Base-by-base conservation (phyloP, 441 rosid species). In the Erysimum cheiri region DNA sequence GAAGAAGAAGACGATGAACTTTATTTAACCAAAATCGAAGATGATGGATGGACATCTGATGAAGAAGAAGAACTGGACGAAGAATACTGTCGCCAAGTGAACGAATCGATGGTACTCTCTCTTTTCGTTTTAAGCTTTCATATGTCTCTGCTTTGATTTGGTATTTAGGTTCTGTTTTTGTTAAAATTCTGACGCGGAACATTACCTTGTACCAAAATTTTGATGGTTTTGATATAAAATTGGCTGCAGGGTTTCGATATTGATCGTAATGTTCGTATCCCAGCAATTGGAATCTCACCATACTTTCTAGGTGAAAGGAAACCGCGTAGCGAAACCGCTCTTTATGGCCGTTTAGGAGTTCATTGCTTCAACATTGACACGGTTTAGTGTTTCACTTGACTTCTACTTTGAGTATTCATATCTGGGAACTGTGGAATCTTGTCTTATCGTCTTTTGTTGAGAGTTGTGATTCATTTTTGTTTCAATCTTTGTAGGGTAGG, bases 261-360 rank as follows among this genome's bases (percentile, higher is more conserved):
- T 52, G 57, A 52, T 52, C 9, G 9, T 6, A 11, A 52, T 26
- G 35, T 52, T 52, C 8, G 57, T 28, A 52, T 52, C 57, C 57
- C 35, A 12, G 4, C 8, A 52, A 2, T 0, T 12, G 35, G 35
- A 52, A 28, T 52, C 4, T 5, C 9, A 12, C 57, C 57, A 52
- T 1, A 6, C 35, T 10, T 10, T 12, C 2, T 52, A 1, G 57
- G 57, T n/a, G 35, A 13, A 12, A 6, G 6, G 1, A 13, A 53
- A 53, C 58, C 31, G 2, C 11, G 11, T 53, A 5, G 19, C 58
- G 2, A 13, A 0, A 3, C 12, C 6, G 2, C 19, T 28, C 36
- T 52, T 52, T 52, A 28, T 28, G 57, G 35, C 36, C 58, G 22
- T 3, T 53, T 53, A 10, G 58, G 58, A 29, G 10, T 53, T 53